Evolutionary conservation across 78 protist species (phyloP), one percentile per base, ranked within the genome.

Genomic region (Dictyostelium discoideum): DNA sequence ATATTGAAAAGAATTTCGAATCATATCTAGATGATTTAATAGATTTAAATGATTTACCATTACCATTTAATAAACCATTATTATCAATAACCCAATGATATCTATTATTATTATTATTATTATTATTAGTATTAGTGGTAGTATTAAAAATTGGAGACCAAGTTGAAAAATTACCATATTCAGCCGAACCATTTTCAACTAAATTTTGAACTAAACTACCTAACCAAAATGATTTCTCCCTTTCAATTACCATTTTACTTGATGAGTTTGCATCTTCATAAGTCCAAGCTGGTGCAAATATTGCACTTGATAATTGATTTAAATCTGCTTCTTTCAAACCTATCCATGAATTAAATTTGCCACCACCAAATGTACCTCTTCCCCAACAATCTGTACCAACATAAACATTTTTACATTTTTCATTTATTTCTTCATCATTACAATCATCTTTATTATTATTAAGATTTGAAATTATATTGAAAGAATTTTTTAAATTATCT

Each of bases 371-470:
- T 0, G 92, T 90, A 16, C 46, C 54, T 86, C 96, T 80, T 7
- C 98, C 99, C 86, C 94, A 98, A 10, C 87, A 84, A 73, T 98
- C 98, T 22, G 98, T 87, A 22, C 99, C 98, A 32, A 50, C 83
- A 50, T 88, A 97, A 20, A 98, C 96, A 72, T 97, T 95, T 0
- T 29, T 8, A 6, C 37, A 0, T 69, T 72, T 69, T 69, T 69
- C 42, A 26, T 69, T 69, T 11, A 69, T 69, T 26, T 69, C 6
- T 22, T 57, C 10, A 20, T 60, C 7, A 60, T 60, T 14, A 16
- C 18, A 18, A 54, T 20, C 48, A 50, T 37, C 57, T 42, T 81
- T 57, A 3, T 67, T 60, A 60, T 60, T 60, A 60, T 60, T 20
- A 60, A 5, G 2, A 20, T 20, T 37, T 32, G n/a, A 42, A n/a